Base-by-base conservation (phyloP, 768 basidiomycete genomes). In the Terana coerulea region DNA sequence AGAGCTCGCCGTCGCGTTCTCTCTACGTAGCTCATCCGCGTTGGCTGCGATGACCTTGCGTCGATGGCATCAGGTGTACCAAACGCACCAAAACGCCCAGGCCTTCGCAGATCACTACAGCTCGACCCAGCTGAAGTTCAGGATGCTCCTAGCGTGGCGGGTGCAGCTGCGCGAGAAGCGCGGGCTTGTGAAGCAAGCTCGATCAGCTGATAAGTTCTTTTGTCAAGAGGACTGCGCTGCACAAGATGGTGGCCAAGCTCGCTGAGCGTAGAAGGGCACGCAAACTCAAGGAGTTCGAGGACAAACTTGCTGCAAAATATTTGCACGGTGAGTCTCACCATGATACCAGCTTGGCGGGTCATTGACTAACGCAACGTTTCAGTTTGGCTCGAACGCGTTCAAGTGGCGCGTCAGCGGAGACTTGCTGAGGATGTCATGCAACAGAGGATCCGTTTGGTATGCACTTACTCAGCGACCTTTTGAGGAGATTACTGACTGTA, bases 1-100 rank as follows among this genome's bases (percentile, higher is more conserved):
- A 84, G 81, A 74, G 41, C 61, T 66, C 36, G 83, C 82, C 3
- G 53, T 77, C n/a, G 65, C 72, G 6, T 85, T 84, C 59, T 67
- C 70, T 22, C 62, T 66, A 51, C 76, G 79, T 5, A 60, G 71
- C 1, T 71, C 72, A 33, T 78, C 79, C 14, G 67, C 69, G 21
- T 37, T 68, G 26, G 62, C 70, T 12, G 61, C 63, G 6, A 60
- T 66, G 2, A 58, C 72, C 28, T 52, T 86, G 40, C 67, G 63
- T 36, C 72, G 61, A 46, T 86, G 84, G 84, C 68, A 61, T 17
- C 62, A 69, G 50, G 68, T 71, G 4, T 64, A 72, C 57, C 62
- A 55, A 3, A 69, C 72, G 3, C 77, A 77, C 60, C 74, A 71
- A 51, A 80, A 78, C 51, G 72, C 77, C 3, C 61, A 67, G 12